A percentile compares a stretch with the other conserved stretches of the same genome.
Conservation (phyloP, 1,284 basidiomycete genomes). For the Porogramme epimiltina region DNA sequence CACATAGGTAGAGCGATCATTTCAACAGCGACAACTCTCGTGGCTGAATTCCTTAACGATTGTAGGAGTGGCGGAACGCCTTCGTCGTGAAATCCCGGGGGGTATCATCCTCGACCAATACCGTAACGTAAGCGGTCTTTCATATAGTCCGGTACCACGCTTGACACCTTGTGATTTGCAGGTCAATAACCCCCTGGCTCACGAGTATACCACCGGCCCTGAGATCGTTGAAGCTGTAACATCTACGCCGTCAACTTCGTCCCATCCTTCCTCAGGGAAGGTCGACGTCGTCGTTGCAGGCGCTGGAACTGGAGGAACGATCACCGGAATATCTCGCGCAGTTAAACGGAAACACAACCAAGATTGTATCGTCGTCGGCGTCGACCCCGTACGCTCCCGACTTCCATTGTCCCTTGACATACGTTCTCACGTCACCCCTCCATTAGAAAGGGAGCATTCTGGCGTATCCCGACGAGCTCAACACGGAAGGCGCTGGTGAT, state of each 20-base stretch:
- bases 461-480: constrained; percentile 62
- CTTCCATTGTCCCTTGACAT: background rate
- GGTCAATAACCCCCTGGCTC: constrained; percentile 88
- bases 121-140: constrained; percentile 52
- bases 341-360: constrained; percentile 79
- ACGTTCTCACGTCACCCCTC: constrained; percentile 1
- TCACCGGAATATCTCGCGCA: constrained; percentile 85
- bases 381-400: constrained; percentile 79
- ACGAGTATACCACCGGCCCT: constrained; percentile 84
- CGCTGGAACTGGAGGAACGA: constrained; percentile 94
- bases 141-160: background rate
- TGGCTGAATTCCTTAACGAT: constrained; percentile 83
- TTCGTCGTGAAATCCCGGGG: constrained; percentile 80
- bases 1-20: constrained; percentile 79
- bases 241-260: constrained; percentile 59
- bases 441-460: constrained; percentile 84
- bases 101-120: constrained; percentile 95
- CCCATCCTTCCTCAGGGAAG: constrained; percentile 62
- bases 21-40: constrained; percentile 45
- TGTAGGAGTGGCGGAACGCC: constrained; percentile 79
- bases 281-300: constrained; percentile 88
- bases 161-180: background rate
- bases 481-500: constrained; percentile 50
- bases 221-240: constrained; percentile 84
- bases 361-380: constrained; percentile 76